Conservation (phyloP, 1,284 basidiomycete genomes). For the Sparassis latifolia region DNA sequence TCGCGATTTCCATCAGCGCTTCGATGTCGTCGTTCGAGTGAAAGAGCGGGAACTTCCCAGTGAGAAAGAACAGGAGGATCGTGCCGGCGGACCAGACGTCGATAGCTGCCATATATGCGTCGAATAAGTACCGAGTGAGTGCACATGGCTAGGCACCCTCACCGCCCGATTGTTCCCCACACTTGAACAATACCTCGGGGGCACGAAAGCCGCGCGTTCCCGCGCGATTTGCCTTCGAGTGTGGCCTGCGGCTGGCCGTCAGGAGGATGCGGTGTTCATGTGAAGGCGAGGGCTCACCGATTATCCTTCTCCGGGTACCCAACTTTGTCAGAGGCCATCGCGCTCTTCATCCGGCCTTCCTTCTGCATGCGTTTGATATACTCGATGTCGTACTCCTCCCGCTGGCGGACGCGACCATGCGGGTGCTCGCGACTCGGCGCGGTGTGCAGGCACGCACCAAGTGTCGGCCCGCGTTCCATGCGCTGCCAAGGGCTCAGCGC, state of each 20-base stretch:
- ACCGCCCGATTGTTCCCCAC: constrained; percentile 91
- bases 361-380: constrained; percentile 46
- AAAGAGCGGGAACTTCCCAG: constrained; percentile 91
- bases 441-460: constrained; percentile 71
- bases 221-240: constrained; percentile 92
- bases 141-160: constrained; percentile 20
- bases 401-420: constrained; percentile 52
- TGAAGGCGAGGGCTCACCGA: constrained; percentile 32
- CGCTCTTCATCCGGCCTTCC: constrained; percentile 57
- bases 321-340: constrained; percentile 54
- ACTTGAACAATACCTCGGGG: constrained; percentile 95
- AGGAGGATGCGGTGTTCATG: background rate
- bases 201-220: constrained; percentile 96
- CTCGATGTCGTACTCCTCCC: constrained; percentile 35
- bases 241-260: constrained; percentile 43
- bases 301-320: constrained; percentile 70
- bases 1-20: constrained; percentile 91
- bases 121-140: constrained; percentile 2
- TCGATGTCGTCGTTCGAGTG: constrained; percentile 94
- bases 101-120: constrained; percentile 53
- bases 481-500: constrained; percentile 32
- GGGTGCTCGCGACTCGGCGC: constrained; percentile 51
- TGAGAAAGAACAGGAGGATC: constrained; percentile 90
- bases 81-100: constrained; percentile 96
- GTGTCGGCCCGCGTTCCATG: constrained; percentile 42